Evolutionary conservation across 129 eudicot species (phyloP), one percentile per base, ranked within the genome.

Genomic region (Calendula officinalis): DNA sequence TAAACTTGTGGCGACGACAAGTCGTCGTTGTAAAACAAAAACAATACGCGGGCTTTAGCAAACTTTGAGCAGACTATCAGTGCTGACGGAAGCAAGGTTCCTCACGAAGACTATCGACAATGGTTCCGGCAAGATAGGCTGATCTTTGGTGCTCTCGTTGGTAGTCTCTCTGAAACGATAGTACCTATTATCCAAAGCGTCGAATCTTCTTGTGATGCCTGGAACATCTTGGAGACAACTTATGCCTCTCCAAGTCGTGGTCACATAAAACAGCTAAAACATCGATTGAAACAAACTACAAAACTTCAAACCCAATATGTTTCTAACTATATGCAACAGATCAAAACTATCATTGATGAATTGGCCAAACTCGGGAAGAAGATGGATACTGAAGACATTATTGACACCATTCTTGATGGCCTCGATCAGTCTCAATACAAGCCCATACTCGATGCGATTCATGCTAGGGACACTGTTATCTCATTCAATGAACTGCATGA

Each of bases 41-140:
- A n/a, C n/a, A n/a, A n/a, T n/a, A n/a, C n/a, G n/a, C n/a, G n/a
- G n/a, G n/a, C n/a, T n/a, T n/a, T n/a, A n/a, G n/a, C n/a, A n/a
- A n/a, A n/a, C n/a, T n/a, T n/a, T n/a, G n/a, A n/a, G n/a, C n/a
- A n/a, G n/a, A 57, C 44, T 15, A 8, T 13, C 0, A 35, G 6
- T 6, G 2, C 13, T 13, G 46, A 57, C 6, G 47, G 33, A n/a
- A 57, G 12, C 10, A 8, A 35, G 2, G 10, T 10, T 35, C 63
- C 63, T 2, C 63, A 57, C 8, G 34, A 7, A 1, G 56, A 50
- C 8, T 57, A 57, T 13, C 5, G 46, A 6, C 33, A 13, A 6
- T 57, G 63, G 63, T 57, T 56, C 44, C 10, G 62, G 5, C 62
- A 56, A 35, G 62, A 56, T 9, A 35, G 30, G 44, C 8, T 56